phyloP scores from a whole-genome alignment of 2,329 filamentous ascomycete genomes.

The Diaporthe velutina region DNA sequence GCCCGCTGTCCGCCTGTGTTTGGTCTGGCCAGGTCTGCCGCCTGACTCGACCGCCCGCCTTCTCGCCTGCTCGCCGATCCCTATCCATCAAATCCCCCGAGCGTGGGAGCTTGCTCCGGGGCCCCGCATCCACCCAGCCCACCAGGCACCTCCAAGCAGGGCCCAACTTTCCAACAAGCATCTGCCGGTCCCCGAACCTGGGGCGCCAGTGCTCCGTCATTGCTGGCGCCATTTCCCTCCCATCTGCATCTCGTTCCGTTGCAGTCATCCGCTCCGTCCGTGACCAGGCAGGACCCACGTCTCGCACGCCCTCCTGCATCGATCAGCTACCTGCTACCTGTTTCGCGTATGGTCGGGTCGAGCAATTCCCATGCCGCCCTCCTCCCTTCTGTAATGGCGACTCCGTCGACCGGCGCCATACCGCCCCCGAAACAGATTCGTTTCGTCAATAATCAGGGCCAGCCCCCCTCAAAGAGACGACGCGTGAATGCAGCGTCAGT shows the following conservation, averaged over 20 bases:
- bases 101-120: constrained; percentile 10
- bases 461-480: constrained; percentile 82
- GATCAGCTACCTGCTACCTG: constrained; percentile 9
- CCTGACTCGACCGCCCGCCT: constrained; percentile 13
- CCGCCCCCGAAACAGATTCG: constrained; percentile 73
- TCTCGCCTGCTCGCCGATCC: constrained; percentile 3
- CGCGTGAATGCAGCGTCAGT: constrained; percentile 84
- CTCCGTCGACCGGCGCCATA: constrained; percentile 56
- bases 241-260: constrained; percentile 19
- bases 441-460: constrained; percentile 86
- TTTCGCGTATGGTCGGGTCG: constrained; percentile 29
- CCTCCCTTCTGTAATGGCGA: constrained; percentile 57
- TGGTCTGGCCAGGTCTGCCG: constrained; percentile 10
- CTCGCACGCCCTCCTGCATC: constrained; percentile 21
- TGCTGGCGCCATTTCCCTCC: constrained; percentile 9
- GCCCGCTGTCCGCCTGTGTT: neutral
- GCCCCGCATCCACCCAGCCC: constrained; percentile 18
- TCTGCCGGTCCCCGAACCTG: constrained; percentile 28
- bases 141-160: constrained; percentile 13
- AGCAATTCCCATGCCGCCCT: constrained; percentile 26
- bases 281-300: constrained; percentile 30
- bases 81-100: constrained; percentile 9
- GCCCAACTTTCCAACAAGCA: constrained; percentile 9
- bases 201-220: constrained; percentile 29
- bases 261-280: constrained; percentile 18